Evolutionary conservation across 176 grass and related monocot species (phyloP).

Genomic region (Oryza coarctata): DNA sequence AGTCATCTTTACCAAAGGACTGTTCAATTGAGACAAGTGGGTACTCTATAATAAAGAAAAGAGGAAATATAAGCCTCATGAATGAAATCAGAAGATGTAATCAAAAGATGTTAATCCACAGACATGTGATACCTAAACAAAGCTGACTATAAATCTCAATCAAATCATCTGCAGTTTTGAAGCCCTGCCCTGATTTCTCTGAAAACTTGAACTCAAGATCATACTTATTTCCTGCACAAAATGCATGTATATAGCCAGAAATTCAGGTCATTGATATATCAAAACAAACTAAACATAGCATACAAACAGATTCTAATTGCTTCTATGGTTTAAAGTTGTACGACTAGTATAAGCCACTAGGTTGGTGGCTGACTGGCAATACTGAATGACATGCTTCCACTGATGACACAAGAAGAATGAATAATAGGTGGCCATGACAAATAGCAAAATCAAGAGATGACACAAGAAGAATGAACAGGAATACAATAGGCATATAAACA

Average conservation of each 20-base stretch:
- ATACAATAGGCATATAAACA: background rate
- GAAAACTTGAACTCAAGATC: slow-evolving; percentile 80
- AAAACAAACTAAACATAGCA: slow-evolving; percentile 23
- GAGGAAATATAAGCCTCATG: slow-evolving; percentile 6
- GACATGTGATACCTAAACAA: slow-evolving; percentile 65
- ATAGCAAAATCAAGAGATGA: slow-evolving; percentile 10
- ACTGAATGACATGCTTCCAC: slow-evolving; percentile 14
- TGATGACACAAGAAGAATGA: background rate
- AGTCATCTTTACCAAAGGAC: slow-evolving; percentile 98
- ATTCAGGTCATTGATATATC: slow-evolving; percentile 12
- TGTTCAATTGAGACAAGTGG: slow-evolving; percentile 88
- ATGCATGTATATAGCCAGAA: slow-evolving; percentile 7
- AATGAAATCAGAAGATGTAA: slow-evolving; percentile 3
- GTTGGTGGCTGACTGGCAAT: background rate
- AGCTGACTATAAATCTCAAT: slow-evolving; percentile 88
- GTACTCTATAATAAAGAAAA: slow-evolving; percentile 62
- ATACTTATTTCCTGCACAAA: slow-evolving; percentile 84
- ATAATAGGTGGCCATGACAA: background rate
- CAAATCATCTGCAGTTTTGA: slow-evolving; percentile 90
- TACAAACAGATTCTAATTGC: background rate
- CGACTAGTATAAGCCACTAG: background rate
- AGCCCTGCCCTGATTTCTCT: slow-evolving; percentile 67
- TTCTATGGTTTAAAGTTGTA: slow-evolving; percentile 33
- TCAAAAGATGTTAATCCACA: slow-evolving; percentile 11
- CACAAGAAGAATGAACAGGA: background rate